These are phyloP conservation scores for Suillus variegatus DNA, from an alignment of 768 basidiomycete species.

Conservation along the genomic window DNA sequence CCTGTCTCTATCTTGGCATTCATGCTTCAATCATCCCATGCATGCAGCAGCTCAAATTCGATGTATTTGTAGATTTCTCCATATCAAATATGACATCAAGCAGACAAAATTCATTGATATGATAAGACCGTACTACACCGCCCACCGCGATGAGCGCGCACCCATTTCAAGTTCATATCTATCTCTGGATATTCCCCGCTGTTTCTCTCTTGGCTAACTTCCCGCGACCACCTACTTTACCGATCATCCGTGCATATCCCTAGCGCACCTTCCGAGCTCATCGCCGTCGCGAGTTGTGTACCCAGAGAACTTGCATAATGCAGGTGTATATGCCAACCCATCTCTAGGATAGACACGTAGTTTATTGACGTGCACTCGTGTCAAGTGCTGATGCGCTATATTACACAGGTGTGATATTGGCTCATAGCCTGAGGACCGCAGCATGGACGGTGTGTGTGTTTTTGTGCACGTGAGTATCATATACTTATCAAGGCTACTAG, in stretches of 20 bases:
- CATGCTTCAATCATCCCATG: no score
- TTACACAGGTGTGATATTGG: constrained; percentile 70
- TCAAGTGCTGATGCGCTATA: not conserved
- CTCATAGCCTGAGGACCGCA: constrained; percentile 59
- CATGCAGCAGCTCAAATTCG: no score
- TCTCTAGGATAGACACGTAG: constrained; percentile 62
- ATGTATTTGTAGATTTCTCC: no score
- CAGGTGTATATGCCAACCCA: constrained; percentile 60
- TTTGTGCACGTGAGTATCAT: not conserved
- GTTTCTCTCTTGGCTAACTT: constrained; percentile 63
- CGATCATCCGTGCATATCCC: constrained; percentile 52
- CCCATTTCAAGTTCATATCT: constrained; percentile 5
- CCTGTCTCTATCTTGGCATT: no score
- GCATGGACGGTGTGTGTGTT: constrained; percentile 59
- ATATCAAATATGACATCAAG: no score
- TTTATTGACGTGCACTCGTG: constrained; percentile 7
- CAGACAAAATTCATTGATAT: no score
- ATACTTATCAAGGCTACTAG: constrained; percentile 36
- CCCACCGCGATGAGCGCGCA: no score
- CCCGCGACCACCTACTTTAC: constrained; percentile 55
- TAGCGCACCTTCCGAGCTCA: constrained; percentile 57
- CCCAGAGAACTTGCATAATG: constrained; percentile 65
- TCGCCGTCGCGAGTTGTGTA: constrained; percentile 70
- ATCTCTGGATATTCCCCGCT: constrained; percentile 57
- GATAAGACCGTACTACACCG: no score